These are phyloP conservation scores for Chaetoceros muelleri DNA, from an alignment of 108 stramenopile species.

Conservation along the genomic window DNA sequence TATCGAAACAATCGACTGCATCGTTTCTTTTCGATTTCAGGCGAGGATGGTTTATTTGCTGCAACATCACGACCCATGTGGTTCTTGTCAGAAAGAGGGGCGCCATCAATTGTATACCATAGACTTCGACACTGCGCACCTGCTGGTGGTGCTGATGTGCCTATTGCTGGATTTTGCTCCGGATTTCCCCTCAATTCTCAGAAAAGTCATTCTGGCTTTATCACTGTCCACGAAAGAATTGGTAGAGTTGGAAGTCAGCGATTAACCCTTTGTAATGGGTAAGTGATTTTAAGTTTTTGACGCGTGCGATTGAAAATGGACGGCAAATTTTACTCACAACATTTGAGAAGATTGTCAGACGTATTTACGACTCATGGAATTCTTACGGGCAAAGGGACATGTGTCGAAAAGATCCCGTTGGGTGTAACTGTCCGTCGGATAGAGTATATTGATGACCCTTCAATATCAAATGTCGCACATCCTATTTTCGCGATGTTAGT, in stretches of 20 bases:
- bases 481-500: conserved; percentile 71
- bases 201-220: conserved; percentile 28
- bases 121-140: conserved; percentile 68
- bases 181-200: conserved; percentile 17
- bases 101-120: conserved; percentile 48
- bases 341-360: conserved; percentile 24
- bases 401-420: conserved; percentile 57
- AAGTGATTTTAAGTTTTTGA: conserved; percentile 8
- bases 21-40: conserved; percentile 46
- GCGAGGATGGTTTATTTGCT: conserved; percentile 71
- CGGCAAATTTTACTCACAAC: neutral
- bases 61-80: conserved; percentile 59
- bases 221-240: conserved; percentile 80
- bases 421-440: conserved; percentile 72
- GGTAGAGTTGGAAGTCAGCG: conserved; percentile 79
- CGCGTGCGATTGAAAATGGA: neutral
- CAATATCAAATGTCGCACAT: conserved; percentile 42
- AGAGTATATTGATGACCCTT: conserved; percentile 60
- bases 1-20: conserved; percentile 55
- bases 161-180: conserved; percentile 65
- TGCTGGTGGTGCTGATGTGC: conserved; percentile 53
- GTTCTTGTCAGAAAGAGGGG: conserved; percentile 68
- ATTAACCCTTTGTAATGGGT: conserved; percentile 58
- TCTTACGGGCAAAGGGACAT: conserved; percentile 66
- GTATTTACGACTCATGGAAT: conserved; percentile 42